Percentiles rank a stretch among this genome's conserved stretches.
phyloP scores from a whole-genome alignment of 108 stramenopile genomes.

The Nannochloropsis salina region DNA sequence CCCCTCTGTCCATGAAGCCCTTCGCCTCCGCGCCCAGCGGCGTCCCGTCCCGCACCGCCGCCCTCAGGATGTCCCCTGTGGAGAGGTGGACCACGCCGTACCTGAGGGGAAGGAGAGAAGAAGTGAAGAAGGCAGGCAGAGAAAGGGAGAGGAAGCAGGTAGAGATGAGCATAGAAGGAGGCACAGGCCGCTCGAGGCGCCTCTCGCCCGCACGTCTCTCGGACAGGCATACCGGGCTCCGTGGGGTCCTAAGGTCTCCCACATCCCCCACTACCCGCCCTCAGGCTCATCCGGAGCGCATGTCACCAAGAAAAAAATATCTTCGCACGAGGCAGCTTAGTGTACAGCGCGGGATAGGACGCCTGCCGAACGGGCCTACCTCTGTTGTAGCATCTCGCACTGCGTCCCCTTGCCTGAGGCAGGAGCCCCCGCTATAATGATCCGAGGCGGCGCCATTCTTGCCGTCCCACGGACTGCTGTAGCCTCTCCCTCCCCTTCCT shows the following conservation, averaged over 20 bases:
- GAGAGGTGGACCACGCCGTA: slow-evolving; percentile 80
- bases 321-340: too few species aligned
- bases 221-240: neutral
- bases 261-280: neutral
- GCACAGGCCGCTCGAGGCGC: neutral
- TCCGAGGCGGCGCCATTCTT: slow-evolving; percentile 4
- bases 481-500: neutral
- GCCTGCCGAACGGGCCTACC: neutral
- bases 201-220: neutral
- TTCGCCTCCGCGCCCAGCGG: slow-evolving; percentile 71
- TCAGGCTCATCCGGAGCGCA: neutral
- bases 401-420: slow-evolving; percentile 88
- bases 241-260: neutral
- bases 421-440: slow-evolving; percentile 89
- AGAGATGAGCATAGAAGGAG: neutral
- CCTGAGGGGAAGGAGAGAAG: neutral
- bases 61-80: slow-evolving; percentile 83
- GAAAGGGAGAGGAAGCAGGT: neutral
- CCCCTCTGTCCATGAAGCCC: slow-evolving; percentile 76
- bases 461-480: neutral
- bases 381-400: slow-evolving; percentile 53
- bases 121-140: neutral
- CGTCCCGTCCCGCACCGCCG: slow-evolving; percentile 72
- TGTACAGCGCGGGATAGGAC: too few species aligned
- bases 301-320: neutral